Evolutionary conservation across 2,329 filamentous ascomycete genomes (phyloP).

Genomic region (Knufia fluminis): DNA sequence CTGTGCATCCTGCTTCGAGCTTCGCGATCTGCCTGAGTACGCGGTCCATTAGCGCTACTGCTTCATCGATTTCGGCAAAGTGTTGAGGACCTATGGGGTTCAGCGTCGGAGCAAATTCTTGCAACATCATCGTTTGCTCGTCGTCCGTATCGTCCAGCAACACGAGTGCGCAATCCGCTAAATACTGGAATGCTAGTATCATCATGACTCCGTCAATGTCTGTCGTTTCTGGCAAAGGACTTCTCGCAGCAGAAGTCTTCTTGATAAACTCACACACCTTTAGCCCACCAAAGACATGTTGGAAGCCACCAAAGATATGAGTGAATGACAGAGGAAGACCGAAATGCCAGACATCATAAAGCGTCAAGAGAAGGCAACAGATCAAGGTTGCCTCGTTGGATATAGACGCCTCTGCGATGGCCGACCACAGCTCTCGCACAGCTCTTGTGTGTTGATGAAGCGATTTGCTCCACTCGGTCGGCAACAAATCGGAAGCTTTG

Average conservation of each 20-base stretch:
- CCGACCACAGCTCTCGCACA: not conserved
- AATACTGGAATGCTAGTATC: not conserved
- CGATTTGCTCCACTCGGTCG: not conserved
- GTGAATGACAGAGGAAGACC: not conserved
- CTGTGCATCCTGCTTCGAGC: not conserved
- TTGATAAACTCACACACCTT: not conserved
- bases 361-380: conserved; percentile 4
- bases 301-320: not conserved
- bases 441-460: not conserved
- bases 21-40: not conserved
- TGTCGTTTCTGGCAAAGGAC: not conserved
- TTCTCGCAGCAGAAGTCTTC: not conserved
- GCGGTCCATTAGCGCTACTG: not conserved
- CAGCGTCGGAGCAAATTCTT: not conserved
- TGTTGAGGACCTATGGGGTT: not conserved
- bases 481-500: not conserved
- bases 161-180: not conserved
- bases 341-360: conserved; percentile 1
- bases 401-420: not conserved
- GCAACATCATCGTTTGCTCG: not conserved
- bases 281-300: conserved; percentile 1
- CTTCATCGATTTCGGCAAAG: not conserved
- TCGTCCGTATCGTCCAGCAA: not conserved
- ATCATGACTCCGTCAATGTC: not conserved
- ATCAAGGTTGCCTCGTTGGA: conserved; percentile 18